These are phyloP conservation scores for Phytophthora ramorum DNA, from an alignment of 352 stramenopile genomes.

Conservation along the genomic window DNA sequence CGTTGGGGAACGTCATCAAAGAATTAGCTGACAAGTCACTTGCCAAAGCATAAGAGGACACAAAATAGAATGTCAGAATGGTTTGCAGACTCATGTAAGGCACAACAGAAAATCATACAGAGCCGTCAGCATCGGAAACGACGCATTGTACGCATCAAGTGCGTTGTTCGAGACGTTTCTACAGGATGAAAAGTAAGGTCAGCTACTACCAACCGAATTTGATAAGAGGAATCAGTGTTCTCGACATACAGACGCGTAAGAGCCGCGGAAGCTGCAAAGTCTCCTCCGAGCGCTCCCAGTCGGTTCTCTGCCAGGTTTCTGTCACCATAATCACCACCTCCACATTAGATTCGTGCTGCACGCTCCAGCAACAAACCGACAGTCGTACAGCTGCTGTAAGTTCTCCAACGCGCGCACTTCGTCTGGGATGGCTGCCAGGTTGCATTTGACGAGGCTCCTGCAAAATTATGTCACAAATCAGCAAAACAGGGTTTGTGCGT, in stretches of 20 bases:
- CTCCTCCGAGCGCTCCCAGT: constrained; percentile 40
- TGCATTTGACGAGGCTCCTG: constrained; percentile 60
- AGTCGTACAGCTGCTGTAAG: constrained; percentile 53
- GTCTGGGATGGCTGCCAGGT: constrained; percentile 45
- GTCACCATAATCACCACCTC: not conserved
- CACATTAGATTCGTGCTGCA: constrained; percentile 4
- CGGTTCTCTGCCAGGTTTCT: constrained; percentile 64
- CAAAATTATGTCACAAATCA: constrained; percentile 4
- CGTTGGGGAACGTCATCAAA: constrained; percentile 50
- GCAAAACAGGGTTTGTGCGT: not conserved
- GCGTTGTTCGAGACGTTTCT: constrained; percentile 66
- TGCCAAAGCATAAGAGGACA: not conserved
- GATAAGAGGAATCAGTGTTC: not conserved
- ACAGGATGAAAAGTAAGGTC: constrained; percentile 2
- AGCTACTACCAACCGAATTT: not conserved
- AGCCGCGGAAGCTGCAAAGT: constrained; percentile 34
- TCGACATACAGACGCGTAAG: constrained; percentile 54
- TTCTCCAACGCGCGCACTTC: constrained; percentile 52
- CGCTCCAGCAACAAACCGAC: not conserved
- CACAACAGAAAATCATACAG: constrained; percentile 42
- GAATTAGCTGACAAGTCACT: constrained; percentile 67
- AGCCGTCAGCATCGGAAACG: constrained; percentile 41
- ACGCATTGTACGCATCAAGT: constrained; percentile 45
- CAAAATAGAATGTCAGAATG: constrained; percentile 2
- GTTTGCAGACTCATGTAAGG: not conserved